phyloP scores from a whole-genome alignment of 2,329 filamentous ascomycete genomes.

The Didymella arachidicola region DNA sequence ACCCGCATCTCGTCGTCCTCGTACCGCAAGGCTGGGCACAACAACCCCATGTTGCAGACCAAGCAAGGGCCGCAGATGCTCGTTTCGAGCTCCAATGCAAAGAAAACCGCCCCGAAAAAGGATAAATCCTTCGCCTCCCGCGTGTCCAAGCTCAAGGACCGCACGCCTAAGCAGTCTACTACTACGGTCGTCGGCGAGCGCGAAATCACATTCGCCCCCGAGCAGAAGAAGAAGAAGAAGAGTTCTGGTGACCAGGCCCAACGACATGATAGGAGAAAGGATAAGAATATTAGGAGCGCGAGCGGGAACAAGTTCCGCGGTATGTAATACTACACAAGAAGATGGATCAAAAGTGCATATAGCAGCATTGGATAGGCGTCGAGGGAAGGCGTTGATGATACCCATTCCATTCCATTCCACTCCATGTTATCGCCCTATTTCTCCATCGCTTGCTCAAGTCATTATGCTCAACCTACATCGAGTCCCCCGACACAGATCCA shows the following conservation, averaged over 20 bases:
- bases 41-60: conserved; percentile 49
- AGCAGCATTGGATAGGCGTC: not conserved
- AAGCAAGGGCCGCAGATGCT: conserved; percentile 55
- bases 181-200: conserved; percentile 60
- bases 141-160: conserved; percentile 53
- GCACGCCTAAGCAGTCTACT: conserved; percentile 25
- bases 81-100: conserved; percentile 58
- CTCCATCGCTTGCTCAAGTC: no score
- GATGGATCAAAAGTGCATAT: not conserved
- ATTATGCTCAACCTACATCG: no score
- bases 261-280: conserved; percentile 52
- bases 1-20: conserved; percentile 68
- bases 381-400: conserved; percentile 3
- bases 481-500: no score
- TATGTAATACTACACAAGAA: conserved; percentile 54
- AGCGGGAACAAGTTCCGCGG: conserved; percentile 77
- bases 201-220: conserved; percentile 76
- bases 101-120: conserved; percentile 53
- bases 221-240: conserved; percentile 54
- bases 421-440: no score
- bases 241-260: conserved; percentile 38
- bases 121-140: conserved; percentile 67
- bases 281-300: conserved; percentile 71
- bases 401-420: not conserved
- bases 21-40: conserved; percentile 66